Base-by-base conservation (phyloP, 1,284 basidiomycete species). In the Sanghuangporus weigelae region DNA sequence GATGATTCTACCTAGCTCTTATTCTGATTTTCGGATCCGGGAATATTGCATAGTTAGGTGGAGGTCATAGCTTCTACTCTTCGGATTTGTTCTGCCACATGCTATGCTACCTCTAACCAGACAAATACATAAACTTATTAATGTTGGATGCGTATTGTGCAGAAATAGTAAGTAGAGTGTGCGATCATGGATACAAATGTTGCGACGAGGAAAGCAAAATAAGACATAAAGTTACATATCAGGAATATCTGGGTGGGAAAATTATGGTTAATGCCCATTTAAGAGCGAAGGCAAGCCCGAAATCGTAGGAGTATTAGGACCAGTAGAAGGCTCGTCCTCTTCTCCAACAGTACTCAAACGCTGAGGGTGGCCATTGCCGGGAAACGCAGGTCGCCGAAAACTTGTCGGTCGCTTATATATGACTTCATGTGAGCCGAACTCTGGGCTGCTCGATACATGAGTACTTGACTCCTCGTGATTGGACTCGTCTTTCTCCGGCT, bases 301-400 rank as follows among this genome's bases (percentile, higher is more conserved):
- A 6, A 38, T 23, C n/a, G 56, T 57, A 11, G 59, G 59, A 3
- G 59, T 62, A 35, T 35, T 38, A 23, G 62, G 56, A 11, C 38
- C 19, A 21, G 26, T 53, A 6, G 35, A n/a, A 11, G 57, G 62
- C 26, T 64, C 63, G 14, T 64, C 63, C 48, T 64, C 63, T 48
- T 64, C 63, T 31, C 63, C 63, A 36, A 64, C 63, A 21, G 63
- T 64, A 36, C 63, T 64, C 7, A 64, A 59, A n/a, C 63, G 50
- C 16, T 64, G 53, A 42, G 51, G 39, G 40, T 36, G 58, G 2
- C 63, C 63, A 42, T 57, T 61, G n/a, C 12, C 23, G 6, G 49
- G n/a, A 39, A 16, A 12, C 14, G 21, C 42, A 11, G n/a, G 31
- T 19, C 44, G 23, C 11, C 54, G 12, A 23, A 19, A 5, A 23